phyloP scores from a whole-genome alignment of 495 filamentous ascomycete species.

The Cercophora newfieldiana region DNA sequence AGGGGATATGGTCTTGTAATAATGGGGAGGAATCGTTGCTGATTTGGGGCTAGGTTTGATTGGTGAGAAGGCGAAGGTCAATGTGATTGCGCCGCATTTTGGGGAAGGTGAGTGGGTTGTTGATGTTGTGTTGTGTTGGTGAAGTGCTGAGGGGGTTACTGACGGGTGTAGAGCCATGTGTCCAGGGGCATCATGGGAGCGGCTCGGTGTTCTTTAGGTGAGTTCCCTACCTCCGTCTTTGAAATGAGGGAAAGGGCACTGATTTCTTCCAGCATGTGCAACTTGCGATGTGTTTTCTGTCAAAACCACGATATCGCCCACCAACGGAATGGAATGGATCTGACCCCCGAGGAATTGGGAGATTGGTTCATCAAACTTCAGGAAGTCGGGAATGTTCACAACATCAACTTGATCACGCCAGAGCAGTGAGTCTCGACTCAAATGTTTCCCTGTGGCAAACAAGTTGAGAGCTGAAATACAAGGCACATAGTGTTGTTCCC shows the following conservation, averaged over 20 bases:
- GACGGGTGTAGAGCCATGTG: constrained; percentile 58
- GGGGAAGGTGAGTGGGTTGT: constrained; percentile 49
- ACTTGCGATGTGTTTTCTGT: constrained; percentile 77
- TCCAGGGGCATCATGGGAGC: constrained; percentile 72
- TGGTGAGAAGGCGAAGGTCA: constrained; percentile 69
- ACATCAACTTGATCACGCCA: constrained; percentile 77
- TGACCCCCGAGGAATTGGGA: constrained; percentile 74
- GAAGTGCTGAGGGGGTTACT: neutral
- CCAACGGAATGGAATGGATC: constrained; percentile 67
- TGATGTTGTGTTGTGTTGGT: neutral
- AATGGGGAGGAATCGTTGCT: no score
- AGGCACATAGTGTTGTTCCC: constrained; percentile 60
- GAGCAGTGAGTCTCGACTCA: constrained; percentile 53
- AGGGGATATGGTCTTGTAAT: no score
- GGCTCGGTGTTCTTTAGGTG: constrained; percentile 68
- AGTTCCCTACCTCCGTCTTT: constrained; percentile 1
- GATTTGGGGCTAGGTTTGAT: constrained; percentile 46
- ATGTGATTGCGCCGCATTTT: constrained; percentile 75
- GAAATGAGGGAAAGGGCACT: neutral
- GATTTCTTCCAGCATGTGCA: constrained; percentile 53
- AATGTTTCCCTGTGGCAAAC: constrained; percentile 42
- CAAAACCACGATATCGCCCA: constrained; percentile 83
- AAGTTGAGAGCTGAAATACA: neutral
- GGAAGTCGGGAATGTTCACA: constrained; percentile 68
- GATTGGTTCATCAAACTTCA: constrained; percentile 79